phyloP scores from a whole-genome alignment of 495 filamentous ascomycete species.

The Neurospora sp. region DNA sequence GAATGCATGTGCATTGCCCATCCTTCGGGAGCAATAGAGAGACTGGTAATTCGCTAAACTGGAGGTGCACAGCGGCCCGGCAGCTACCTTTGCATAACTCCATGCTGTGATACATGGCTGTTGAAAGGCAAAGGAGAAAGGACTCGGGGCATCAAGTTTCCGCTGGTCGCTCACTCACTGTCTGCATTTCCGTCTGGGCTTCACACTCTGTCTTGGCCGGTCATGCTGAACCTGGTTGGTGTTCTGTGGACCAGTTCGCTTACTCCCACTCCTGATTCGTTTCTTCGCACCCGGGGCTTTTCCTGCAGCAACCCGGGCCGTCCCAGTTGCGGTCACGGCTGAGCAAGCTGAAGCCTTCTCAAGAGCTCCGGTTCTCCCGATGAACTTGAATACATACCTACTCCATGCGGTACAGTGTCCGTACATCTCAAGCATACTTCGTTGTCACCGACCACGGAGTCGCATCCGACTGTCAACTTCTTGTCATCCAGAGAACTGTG shows the following conservation, averaged over 20 bases:
- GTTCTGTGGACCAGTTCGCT: conserved; percentile 15
- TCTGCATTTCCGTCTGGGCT: not conserved
- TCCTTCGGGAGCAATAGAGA: not conserved
- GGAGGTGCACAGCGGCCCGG: not conserved
- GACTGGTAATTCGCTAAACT: not conserved
- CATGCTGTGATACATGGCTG: not conserved
- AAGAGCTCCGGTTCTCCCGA: not conserved
- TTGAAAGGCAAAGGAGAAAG: not conserved
- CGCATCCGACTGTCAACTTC: not conserved
- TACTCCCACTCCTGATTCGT: conserved; percentile 22
- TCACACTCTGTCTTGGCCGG: not conserved
- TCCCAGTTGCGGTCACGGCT: not conserved
- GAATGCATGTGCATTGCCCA: not conserved
- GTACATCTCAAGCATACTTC: not conserved
- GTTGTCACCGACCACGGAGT: not conserved
- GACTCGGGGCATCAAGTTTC: not conserved
- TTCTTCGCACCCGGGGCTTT: not conserved
- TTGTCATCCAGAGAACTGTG: not conserved
- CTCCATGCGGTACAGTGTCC: not conserved
- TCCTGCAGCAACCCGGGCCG: not conserved
- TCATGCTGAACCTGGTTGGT: not conserved
- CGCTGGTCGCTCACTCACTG: not conserved
- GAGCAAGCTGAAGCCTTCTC: not conserved
- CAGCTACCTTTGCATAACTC: not conserved
- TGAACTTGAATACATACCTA: not conserved